These are phyloP conservation scores for Aspergillus uvarum DNA, from an alignment of 2,329 filamentous ascomycete species.

Conservation along the genomic window DNA sequence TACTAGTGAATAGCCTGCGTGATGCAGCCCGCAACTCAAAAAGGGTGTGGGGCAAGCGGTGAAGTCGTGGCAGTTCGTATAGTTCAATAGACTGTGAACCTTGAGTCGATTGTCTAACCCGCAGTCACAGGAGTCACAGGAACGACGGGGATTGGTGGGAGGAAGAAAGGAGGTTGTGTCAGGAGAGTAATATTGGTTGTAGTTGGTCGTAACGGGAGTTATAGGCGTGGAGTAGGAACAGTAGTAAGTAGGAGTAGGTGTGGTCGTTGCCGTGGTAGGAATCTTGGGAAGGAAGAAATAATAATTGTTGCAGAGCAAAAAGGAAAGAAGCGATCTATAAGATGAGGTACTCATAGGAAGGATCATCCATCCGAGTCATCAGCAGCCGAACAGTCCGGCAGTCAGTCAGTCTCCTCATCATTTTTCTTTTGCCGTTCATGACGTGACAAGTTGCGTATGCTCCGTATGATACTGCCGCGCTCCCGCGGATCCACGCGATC, in stretches of 20 bases:
- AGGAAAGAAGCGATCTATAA: background rate
- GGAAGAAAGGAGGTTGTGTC: background rate
- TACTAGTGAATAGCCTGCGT: conserved; percentile 20
- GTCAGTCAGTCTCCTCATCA: background rate
- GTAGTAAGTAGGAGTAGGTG: background rate
- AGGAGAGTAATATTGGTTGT: background rate
- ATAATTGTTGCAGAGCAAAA: background rate
- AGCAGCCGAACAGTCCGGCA: background rate
- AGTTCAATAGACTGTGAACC: conserved; percentile 5
- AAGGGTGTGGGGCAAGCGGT: conserved; percentile 14
- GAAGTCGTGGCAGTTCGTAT: conserved; percentile 6
- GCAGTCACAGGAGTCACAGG: background rate
- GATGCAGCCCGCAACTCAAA: conserved; percentile 10
- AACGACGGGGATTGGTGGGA: background rate
- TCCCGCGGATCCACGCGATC: conserved; percentile 19
- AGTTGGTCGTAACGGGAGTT: background rate
- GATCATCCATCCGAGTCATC: background rate
- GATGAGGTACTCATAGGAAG: background rate
- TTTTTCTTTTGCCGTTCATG: conserved; percentile 5
- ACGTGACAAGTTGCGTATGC: conserved; percentile 36
- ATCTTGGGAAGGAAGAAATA: too few species aligned
- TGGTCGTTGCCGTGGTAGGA: too few species aligned
- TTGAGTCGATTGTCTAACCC: background rate
- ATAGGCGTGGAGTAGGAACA: too few species aligned
- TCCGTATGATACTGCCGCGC: conserved; percentile 2